A percentile compares a stretch with the other conserved stretches of the same genome.
phyloP scores from a whole-genome alignment of 1,284 basidiomycete genomes.

The Ustilago hordei region DNA sequence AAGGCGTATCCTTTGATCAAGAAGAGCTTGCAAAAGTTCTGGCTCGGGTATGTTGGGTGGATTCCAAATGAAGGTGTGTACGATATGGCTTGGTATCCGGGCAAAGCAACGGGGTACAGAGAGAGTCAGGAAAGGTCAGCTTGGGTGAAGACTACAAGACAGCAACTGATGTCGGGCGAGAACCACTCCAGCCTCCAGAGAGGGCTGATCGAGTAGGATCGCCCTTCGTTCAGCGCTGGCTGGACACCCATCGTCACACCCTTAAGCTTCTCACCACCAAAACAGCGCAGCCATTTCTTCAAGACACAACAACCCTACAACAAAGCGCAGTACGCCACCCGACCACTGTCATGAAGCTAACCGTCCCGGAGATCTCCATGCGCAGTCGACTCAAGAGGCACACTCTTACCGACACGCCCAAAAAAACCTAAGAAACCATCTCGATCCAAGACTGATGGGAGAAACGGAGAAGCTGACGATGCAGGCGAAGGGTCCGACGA shows the following conservation, averaged over 20 bases:
- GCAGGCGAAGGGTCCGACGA: conserved; percentile 28
- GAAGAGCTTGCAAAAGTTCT: conserved; percentile 19
- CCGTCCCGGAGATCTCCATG: conserved; percentile 26
- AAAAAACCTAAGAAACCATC: conserved; percentile 2
- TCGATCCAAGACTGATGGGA: background rate
- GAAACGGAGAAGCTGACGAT: conserved; percentile 7
- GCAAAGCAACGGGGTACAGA: conserved; percentile 35
- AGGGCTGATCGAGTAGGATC: conserved; percentile 24
- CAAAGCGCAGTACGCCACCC: conserved; percentile 22
- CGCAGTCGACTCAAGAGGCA: conserved; percentile 25
- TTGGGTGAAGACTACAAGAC: conserved; percentile 22
- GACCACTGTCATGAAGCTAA: conserved; percentile 35
- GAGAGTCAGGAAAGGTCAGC: conserved; percentile 11
- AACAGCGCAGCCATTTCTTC: conserved; percentile 15
- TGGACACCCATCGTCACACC: conserved; percentile 3
- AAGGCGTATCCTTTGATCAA: conserved; percentile 25
- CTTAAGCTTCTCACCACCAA: conserved; percentile 9
- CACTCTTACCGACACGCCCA: conserved; percentile 15
- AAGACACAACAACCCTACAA: conserved; percentile 22
- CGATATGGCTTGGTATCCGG: conserved; percentile 47
- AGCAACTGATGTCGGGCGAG: background rate
- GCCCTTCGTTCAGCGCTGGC: conserved; percentile 42
- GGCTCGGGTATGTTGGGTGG: conserved; percentile 33
- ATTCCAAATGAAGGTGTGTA: conserved; percentile 32
- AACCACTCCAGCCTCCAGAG: background rate